Base-by-base conservation (phyloP, 441 rosid genomes). In the Lepidium campestre region DNA sequence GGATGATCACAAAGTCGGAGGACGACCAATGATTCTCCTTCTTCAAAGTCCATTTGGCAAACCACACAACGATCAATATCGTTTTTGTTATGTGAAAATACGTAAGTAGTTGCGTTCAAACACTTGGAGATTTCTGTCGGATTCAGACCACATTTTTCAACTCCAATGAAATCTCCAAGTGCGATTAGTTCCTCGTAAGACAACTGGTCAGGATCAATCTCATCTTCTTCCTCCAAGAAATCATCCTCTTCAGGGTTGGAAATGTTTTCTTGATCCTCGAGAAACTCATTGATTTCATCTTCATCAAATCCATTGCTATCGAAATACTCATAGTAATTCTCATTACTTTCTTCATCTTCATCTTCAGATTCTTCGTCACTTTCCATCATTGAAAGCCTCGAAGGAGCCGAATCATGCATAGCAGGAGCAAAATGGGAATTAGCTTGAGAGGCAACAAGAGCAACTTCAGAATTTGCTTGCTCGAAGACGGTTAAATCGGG, bases 151-250 rank as follows among this genome's bases (percentile, higher is more conserved):
- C 86, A 75, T 73, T 70, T 83, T 76, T 78, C 96, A 41, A 77
- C 80, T 14, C 93, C 91, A 9, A 89, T 82, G 7, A 84, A 69
- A 46, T 92, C 98, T 9, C 90, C 93, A 1, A 90, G 67, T 0
- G 88, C 90, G 2, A 92, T 63, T 75, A 92, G 49, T 34, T 90
- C 93, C 48, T 92, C 96, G 50, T 90, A 85, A 2, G 95, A 79
- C 34, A 87, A 71, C 39, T 84, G 84, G 55, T 89, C 96, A 0
- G 81, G 91, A 10, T 89, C 91, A 25, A 87, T 78, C 39, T 81
- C 96, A 40, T 89, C 88, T 9, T 82, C 82, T 11, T 84, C 93
- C 13, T 73, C 77, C 55, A 74, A 74, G 25, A 73, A 79, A 70
- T 75, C 84, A 7, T 72, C 79, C 0, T 79, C 83, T 0, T 67